These are phyloP conservation scores for Leptodontidium sp. DNA, from an alignment of 2,329 filamentous ascomycete genomes.

Conservation along the genomic window DNA sequence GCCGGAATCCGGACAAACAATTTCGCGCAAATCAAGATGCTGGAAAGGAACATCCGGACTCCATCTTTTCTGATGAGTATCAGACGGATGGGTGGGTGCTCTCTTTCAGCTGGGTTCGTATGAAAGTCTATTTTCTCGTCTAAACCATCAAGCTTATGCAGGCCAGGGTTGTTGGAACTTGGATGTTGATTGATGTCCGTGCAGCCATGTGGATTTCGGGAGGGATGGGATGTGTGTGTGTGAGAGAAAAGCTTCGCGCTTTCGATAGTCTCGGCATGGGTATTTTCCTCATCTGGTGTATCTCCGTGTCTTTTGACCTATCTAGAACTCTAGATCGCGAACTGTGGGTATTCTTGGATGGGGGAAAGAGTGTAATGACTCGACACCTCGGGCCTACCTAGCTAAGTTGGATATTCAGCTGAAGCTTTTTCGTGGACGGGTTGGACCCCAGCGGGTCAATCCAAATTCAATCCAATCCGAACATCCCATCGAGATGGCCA, in stretches of 20 bases:
- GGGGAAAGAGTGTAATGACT: not conserved
- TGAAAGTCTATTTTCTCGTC: no score
- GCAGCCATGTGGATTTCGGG: no score
- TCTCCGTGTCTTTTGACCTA: conserved; percentile 2
- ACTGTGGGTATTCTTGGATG: not conserved
- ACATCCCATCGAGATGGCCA: no score
- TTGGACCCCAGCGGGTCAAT: not conserved
- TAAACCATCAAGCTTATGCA: no score
- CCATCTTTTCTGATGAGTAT: not conserved
- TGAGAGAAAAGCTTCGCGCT: not conserved
- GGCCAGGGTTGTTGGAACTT: no score
- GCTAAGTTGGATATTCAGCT: conserved; percentile 10
- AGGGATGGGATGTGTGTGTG: not conserved
- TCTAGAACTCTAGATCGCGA: conserved; percentile 1
- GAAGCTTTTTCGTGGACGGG: not conserved
- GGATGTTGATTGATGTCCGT: no score
- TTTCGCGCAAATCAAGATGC: conserved; percentile 11
- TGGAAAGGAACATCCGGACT: not conserved
- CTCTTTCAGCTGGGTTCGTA: not conserved
- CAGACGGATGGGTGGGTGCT: not conserved
- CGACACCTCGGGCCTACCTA: not conserved
- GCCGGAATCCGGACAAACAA: not conserved
- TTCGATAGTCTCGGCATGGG: not conserved
- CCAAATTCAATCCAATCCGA: not conserved
- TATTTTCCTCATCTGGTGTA: conserved; percentile 1